Evolutionary conservation across 192 early-diverging fungal genomes (phyloP), one percentile per base, ranked within the genome.

Genomic region (Umbelopsis vinacea): DNA sequence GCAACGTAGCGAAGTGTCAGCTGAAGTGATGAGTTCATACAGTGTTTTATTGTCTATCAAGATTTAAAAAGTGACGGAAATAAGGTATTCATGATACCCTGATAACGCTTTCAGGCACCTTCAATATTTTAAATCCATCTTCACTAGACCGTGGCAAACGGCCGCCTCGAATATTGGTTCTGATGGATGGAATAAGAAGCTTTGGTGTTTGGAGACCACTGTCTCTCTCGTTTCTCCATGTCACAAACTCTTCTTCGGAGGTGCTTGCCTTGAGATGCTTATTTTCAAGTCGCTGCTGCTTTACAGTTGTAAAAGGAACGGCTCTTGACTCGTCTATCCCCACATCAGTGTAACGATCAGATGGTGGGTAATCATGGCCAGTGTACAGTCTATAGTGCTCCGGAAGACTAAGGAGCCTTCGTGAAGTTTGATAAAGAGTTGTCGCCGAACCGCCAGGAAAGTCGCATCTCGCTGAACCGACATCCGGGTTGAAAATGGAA

Each of bases 341-440:
- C 0, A 14, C 12, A 22, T 26, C 2, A 11, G 1, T 14, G 5
- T 26, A 3, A 22, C 53, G 22, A 6, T 54, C 23, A 24, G 53
- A 26, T 54, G 53, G 53, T 14, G 53, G 53, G 22, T 54, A 54
- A 26, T 54, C 53, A 24, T 54, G 53, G 23, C 53, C 53, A 54
- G 53, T 54, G 26, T 54, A 54, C n/a, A 54, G 53, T 6, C 23
- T 54, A 3, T 29, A 54, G 21, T 54, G 4, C 21, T 4, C n/a
- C 14, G 53, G 53, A 54, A 54, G 53, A 24, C 12, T 24, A n/a
- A 54, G 21, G 26, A 54, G 53, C 23, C 10, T 54, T 22, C 21
- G 21, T 26, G 53, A 26, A 22, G 53, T 26, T 54, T 24, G 53
- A 26, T 26, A 54, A 22, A 54, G 53, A 5, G 12, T 26, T 5